A percentile compares a stretch with the other conserved stretches of the same genome.
Evolutionary conservation across 116 monocot species (phyloP).

Genomic region (Phalaenopsis hybrid): DNA sequence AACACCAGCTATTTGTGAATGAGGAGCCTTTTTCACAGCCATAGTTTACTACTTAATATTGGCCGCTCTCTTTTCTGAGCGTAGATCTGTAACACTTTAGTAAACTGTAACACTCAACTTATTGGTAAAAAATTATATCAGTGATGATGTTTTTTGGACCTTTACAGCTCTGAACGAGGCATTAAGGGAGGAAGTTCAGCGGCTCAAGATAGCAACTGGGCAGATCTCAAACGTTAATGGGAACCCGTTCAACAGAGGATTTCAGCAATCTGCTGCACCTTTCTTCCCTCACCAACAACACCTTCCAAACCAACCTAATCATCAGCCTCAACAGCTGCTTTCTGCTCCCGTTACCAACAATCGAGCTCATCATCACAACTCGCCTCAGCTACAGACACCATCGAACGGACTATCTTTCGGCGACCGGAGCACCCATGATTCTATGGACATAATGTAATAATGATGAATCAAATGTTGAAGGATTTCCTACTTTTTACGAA

Average conservation of each 20-base stretch:
- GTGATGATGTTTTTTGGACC: background rate
- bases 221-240: conserved; percentile 41
- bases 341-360: background rate
- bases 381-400: background rate
- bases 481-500: background rate
- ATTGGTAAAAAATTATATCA: too few species aligned
- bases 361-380: background rate
- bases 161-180: conserved; percentile 72
- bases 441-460: conserved; percentile 22
- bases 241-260: conserved; percentile 11
- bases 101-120: too few species aligned
- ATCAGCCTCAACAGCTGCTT: conserved; percentile 22
- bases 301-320: background rate
- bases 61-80: too few species aligned
- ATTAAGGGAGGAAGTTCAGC: conserved; percentile 74
- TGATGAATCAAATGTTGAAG: background rate
- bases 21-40: too few species aligned
- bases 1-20: too few species aligned
- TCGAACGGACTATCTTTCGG: background rate
- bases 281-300: conserved; percentile 15
- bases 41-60: too few species aligned
- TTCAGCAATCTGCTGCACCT: conserved; percentile 5
- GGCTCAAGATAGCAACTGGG: conserved; percentile 69
- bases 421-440: conserved; percentile 11
- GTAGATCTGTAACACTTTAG: too few species aligned